Evolutionary conservation across 1,139 yeast genomes (phyloP), one percentile per base, ranked within the genome.

Genomic region (Blastobotrys illinoisensis): DNA sequence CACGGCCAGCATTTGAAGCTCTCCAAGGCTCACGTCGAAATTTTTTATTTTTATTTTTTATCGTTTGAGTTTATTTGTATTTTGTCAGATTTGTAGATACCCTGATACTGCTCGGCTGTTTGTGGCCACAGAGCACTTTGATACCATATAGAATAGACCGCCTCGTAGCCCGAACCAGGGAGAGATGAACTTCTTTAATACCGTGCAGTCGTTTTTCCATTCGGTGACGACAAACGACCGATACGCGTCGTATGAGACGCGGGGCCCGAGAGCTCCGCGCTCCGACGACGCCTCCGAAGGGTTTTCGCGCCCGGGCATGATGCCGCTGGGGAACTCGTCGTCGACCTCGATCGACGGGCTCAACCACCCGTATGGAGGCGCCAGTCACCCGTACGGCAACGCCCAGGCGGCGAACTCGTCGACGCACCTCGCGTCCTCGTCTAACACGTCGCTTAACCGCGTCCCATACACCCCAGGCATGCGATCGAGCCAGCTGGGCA

Each of bases 191-290:
- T 63, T 72, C 52, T 58, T 72, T 47, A 61, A 64, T 48, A 58
- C 63, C 19, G 69, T 72, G 50, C 72, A 72, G 63, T 75, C 82
- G 44, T 82, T 82, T 63, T 71, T 81, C 56, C 86, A 82, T 63
- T 80, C 85, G 43, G 76, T 82, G 54, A 81, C 86, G 46, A 82
- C 87, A 21, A 82, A 78, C 49, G 86, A 82, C 64, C 84, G 82
- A 64, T 82, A 82, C 66, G 87, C 87, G 50, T 76, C 83, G 46
- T 81, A 80, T 63, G 83, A 79, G 48, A 58, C 53, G 28, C 61
- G 59, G 21, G 54, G 61, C 48, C 56, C 50, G 14, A 46, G 54
- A 11, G 49, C 56, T 11, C 45, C 56, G 9, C 51, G 53, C 7
- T 24, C 50, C 24, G 56, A 54, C 9, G 60, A 56, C 46, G 57